A percentile compares a stretch with the other conserved stretches of the same genome.
These are phyloP conservation scores for Hansenula lynferdii DNA, from an alignment of 1,139 yeast genomes.

Conservation along the genomic window DNA sequence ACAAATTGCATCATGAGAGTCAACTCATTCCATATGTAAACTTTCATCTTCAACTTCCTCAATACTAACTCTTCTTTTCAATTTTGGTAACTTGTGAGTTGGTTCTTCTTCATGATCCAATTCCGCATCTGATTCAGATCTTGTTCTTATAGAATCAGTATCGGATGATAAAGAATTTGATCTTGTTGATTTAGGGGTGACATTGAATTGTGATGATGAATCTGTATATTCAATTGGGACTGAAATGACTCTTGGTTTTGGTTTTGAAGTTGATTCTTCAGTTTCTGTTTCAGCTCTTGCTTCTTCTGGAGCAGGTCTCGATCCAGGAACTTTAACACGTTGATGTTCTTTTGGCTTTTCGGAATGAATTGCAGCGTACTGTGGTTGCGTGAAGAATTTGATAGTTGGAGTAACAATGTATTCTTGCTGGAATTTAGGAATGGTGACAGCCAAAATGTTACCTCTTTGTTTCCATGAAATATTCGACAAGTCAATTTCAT, in stretches of 20 bases:
- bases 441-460: conserved; percentile 4
- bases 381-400: too few relatives aligned
- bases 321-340: too few relatives aligned
- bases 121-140: conserved; percentile 2
- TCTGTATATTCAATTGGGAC: conserved; percentile 10
- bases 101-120: neutral
- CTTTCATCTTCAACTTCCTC: conserved; percentile 21
- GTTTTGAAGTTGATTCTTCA: neutral
- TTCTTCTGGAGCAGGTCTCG: neutral
- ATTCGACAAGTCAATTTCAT: conserved; percentile 5
- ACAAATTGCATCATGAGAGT: too few relatives aligned
- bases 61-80: conserved; percentile 15
- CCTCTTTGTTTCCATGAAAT: conserved; percentile 7
- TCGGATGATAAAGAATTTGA: conserved; percentile 1
- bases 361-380: too few relatives aligned
- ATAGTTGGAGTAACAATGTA: conserved; percentile 1
- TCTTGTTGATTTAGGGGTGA: conserved; percentile 1
- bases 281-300: neutral
- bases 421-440: conserved; percentile 7
- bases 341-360: too few relatives aligned
- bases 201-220: neutral
- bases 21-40: conserved; percentile 11
- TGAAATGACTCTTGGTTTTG: conserved; percentile 7
- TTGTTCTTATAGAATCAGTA: neutral
- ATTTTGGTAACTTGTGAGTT: conserved; percentile 12